phyloP scores from a whole-genome alignment of 257 asterid species.

The Solanum chilense region DNA sequence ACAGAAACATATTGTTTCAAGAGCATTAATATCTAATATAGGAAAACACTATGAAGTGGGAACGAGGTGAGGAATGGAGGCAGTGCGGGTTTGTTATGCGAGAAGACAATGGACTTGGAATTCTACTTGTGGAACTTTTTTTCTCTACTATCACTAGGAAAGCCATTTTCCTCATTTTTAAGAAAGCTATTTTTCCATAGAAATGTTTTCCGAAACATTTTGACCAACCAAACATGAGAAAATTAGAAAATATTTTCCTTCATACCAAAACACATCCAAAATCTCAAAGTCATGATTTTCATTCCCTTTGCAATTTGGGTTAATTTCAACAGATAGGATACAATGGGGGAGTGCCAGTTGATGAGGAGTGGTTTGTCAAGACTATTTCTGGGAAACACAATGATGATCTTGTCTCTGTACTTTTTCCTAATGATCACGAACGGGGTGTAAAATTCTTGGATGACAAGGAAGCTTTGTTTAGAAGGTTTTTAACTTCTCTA shows the following conservation, averaged over 20 bases:
- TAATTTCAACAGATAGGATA: constrained; percentile 41
- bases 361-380: constrained; percentile 40
- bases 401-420: constrained; percentile 52
- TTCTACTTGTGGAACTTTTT: background rate
- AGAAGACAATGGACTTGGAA: background rate
- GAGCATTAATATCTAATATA: background rate
- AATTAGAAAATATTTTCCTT: background rate
- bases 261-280: background rate
- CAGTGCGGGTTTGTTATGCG: background rate
- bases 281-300: background rate
- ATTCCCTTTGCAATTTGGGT: background rate
- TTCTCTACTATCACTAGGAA: background rate
- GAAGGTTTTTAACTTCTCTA: constrained; percentile 34
- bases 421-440: constrained; percentile 75
- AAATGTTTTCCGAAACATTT: background rate
- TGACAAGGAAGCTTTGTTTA: constrained; percentile 71
- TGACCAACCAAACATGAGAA: background rate
- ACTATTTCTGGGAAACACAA: constrained; percentile 78
- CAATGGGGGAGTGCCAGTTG: constrained; percentile 71
- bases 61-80: background rate
- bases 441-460: constrained; percentile 59
- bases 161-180: background rate
- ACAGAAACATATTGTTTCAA: background rate
- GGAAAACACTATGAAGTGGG: background rate
- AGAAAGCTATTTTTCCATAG: background rate